Evolutionary conservation across 768 basidiomycete species (phyloP), one percentile per base, ranked within the genome.

Genomic region (Tylopilus sp.): DNA sequence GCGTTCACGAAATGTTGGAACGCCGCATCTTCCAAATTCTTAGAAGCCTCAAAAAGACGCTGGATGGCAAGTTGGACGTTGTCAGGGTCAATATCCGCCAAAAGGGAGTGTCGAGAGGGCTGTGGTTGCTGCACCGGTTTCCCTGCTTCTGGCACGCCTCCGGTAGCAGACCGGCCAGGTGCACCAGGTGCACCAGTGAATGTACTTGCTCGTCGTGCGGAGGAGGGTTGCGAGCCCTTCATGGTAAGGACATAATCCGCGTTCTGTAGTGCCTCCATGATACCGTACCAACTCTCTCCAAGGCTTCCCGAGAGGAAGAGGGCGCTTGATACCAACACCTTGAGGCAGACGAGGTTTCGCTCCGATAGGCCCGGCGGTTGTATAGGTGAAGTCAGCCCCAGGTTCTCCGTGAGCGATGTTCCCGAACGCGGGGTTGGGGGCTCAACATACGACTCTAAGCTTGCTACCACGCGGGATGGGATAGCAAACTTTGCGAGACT

Each of bases 231-330:
- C 1, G 69, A 71, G 3, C 76, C 81, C 68, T 83, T 86, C 59
- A 78, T 73, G 9, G 80, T 81, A 18, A 98, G 74, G 18, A 99
- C 89, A 60, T 93, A 93, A 60, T 95, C 94, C 7, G 95, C 95
- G 57, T 94, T 98, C 71, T 98, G 95, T 21, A 98, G 71, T 1
- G 88, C 83, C 62, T 98, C 95, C 47, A 98, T 74, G 9, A 98
- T 80, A 40, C 86, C 79, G 66, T 91, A 95, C 95, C 95, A 98
- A 53, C 88, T 91, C 51, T 85, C 79, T n/a, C 86, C 92, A 6
- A 97, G 78, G 50, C 85, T 87, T 0, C 89, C 90, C 0, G 91
- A 88, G 9, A 98, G 76, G 65, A 89, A 89, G 23, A 91, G 71
- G 1, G 89, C 84, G 54, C 86, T 85, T 0, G 81, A 76, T 8